These are phyloP conservation scores for Cladophialophora exuberans DNA, from an alignment of 2,329 filamentous ascomycete species.

Conservation along the genomic window DNA sequence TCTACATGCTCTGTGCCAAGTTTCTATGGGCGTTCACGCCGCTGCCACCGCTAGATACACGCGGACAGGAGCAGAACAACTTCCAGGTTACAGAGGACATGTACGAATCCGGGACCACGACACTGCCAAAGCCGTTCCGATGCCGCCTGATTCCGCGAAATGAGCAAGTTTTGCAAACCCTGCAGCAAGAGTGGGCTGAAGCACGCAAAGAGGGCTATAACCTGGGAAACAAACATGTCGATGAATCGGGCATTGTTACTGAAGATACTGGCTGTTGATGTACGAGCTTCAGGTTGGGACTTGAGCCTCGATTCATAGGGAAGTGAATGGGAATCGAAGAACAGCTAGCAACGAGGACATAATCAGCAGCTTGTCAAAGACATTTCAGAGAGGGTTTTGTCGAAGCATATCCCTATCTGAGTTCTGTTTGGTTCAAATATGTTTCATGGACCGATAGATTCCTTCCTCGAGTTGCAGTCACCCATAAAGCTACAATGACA, in stretches of 20 bases:
- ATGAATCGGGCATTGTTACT: neutral
- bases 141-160: constrained; percentile 36
- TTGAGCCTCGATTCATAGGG: no score
- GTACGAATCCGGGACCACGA: constrained; percentile 39
- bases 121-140: constrained; percentile 39
- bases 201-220: constrained; percentile 19
- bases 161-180: constrained; percentile 29
- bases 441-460: no score
- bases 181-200: constrained; percentile 36
- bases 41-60: constrained; percentile 2
- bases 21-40: constrained; percentile 58
- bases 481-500: no score
- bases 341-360: no score
- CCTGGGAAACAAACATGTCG: neutral
- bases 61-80: constrained; percentile 28
- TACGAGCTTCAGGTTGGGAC: no score
- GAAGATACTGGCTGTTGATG: no score
- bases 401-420: no score
- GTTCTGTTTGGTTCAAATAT: no score
- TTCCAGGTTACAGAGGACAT: constrained; percentile 41
- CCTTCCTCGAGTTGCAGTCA: no score
- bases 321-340: no score
- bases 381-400: no score
- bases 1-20: constrained; percentile 50
- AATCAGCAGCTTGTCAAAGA: no score